These are phyloP conservation scores for Boletus sp. DNA, from an alignment of 768 basidiomycete genomes.

Conservation along the genomic window DNA sequence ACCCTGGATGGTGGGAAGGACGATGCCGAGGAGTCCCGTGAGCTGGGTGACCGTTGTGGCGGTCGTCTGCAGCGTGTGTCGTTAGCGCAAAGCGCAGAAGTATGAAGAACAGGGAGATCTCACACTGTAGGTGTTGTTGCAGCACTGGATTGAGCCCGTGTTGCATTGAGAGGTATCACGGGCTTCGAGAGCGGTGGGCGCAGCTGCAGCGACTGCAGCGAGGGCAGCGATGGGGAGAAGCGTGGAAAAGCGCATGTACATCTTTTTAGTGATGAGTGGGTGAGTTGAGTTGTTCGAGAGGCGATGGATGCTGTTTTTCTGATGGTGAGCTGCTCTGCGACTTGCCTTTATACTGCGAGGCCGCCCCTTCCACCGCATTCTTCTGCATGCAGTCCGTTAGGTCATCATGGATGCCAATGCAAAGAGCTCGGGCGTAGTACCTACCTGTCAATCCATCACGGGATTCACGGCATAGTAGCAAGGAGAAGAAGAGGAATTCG, in stretches of 20 bases:
- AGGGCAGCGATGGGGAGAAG: constrained; percentile 13
- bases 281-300: not conserved
- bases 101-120: not conserved
- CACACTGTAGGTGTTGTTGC: not conserved
- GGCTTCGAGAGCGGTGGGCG: constrained; percentile 3
- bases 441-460: no score
- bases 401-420: not conserved
- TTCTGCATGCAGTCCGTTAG: not conserved
- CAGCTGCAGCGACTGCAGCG: constrained; percentile 5
- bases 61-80: not conserved
- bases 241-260: constrained; percentile 4
- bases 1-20: not conserved
- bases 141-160: constrained; percentile 15
- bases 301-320: not conserved
- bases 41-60: not conserved
- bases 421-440: not conserved
- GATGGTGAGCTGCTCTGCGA: not conserved
- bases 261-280: not conserved
- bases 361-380: not conserved
- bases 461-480: not conserved
- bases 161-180: constrained; percentile 4
- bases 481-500: not conserved
- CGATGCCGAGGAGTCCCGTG: not conserved
- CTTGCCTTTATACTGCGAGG: constrained; percentile 8
- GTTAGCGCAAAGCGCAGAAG: not conserved